Percentiles rank a stretch among this genome's conserved stretches.
These are phyloP conservation scores for Yarrowia sp. DNA, from an alignment of 805 yeast genomes.

Conservation along the genomic window DNA sequence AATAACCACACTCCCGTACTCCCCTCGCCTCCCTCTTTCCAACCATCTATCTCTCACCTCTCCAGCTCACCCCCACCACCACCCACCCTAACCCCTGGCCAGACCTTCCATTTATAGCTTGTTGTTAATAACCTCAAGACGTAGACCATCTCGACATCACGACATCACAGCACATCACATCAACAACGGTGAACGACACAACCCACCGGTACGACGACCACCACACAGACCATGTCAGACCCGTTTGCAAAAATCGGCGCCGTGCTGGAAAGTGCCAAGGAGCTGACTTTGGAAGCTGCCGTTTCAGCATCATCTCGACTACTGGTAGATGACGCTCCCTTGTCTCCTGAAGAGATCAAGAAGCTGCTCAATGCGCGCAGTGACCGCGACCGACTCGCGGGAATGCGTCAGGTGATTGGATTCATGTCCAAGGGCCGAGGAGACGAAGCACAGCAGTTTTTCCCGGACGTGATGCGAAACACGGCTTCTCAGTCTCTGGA, in stretches of 20 bases:
- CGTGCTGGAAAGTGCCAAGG: slow-evolving; percentile 76
- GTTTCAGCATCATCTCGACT: slow-evolving; percentile 64
- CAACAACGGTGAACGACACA: not conserved
- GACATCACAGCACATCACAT: not conserved
- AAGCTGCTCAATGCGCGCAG: slow-evolving; percentile 64
- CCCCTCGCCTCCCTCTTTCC: no score
- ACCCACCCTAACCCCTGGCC: no score
- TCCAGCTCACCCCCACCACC: no score
- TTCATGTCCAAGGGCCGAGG: slow-evolving; percentile 37
- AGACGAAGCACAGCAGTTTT: slow-evolving; percentile 49
- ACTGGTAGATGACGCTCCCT: slow-evolving; percentile 59
- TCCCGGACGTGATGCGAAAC: slow-evolving; percentile 88
- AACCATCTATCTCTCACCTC: no score
- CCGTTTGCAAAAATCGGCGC: slow-evolving; percentile 63
- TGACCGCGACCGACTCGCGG: slow-evolving; percentile 61
- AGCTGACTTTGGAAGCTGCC: slow-evolving; percentile 78
- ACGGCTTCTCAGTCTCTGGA: slow-evolving; percentile 65
- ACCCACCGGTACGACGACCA: no score
- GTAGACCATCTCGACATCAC: not conserved
- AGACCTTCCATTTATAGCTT: no score
- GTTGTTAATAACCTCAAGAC: not conserved
- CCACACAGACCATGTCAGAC: slow-evolving; percentile 54
- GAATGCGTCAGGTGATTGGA: slow-evolving; percentile 53
- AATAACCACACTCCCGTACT: no score
- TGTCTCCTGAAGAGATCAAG: slow-evolving; percentile 62